Evolutionary conservation across 2,329 filamentous ascomycete species (phyloP), one percentile per base, ranked within the genome.

Genomic region (Uncinocarpus reesii): DNA sequence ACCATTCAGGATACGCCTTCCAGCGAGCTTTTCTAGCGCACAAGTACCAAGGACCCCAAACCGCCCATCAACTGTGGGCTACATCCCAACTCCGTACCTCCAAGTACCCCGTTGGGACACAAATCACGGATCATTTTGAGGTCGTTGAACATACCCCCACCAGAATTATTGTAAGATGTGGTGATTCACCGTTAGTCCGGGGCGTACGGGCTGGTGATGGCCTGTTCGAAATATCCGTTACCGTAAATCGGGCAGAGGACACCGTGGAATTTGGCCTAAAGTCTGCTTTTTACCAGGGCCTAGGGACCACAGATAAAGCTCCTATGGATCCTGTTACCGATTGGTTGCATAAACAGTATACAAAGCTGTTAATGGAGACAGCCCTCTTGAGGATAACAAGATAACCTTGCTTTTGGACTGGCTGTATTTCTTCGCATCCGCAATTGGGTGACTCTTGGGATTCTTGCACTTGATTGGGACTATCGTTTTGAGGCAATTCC

Each of bases 91-190:
- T 86, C 1, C 61, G 70, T 4, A 56, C 64, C n/a, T 78, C 71
- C 49, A 70, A 56, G 7, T 86, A 85, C 59, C 74, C 79, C 16
- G 69, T 74, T 32, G 81, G 81, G 28, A 83, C 81, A 1, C 60
- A 71, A 34, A 75, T 86, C 49, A 83, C 78, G 2, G 80, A 86
- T 60, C 82, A 86, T 62, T 86, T 86, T 58, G 79, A 85, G 61
- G 80, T 86, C 0, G 67, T 86, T 1, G 76, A 80, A 46, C 81
- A 81, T 65, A 80, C 76, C 0, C 67, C 75, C 0, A 72, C 71
- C 5, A 68, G 72, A 8, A 80, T 85, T 51, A 71, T 79, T 0
- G 72, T 85, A 18, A 77, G 82, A 18, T 82, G 78, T 55, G 82
- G 82, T 13, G 82, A 81, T 53, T 77, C 77, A 1, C 82, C 82